Evolutionary conservation across 371 early-diverging fungal species (phyloP).

Genomic region (Syncephalastrum sp.): DNA sequence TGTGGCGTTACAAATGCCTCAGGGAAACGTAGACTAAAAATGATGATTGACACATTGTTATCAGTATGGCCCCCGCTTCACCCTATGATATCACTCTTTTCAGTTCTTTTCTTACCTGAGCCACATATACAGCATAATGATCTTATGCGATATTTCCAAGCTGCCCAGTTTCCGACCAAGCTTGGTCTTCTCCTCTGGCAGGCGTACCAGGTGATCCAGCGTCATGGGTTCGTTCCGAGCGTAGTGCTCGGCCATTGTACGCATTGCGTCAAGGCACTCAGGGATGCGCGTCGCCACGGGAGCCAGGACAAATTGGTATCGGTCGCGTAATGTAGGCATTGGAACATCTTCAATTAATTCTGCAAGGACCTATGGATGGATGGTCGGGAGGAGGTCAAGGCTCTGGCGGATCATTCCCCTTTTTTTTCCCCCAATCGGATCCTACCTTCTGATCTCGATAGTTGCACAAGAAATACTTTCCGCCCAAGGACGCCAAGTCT

Average conservation of each 20-base stretch:
- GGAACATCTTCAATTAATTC: constrained; percentile 59
- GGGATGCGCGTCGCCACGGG: constrained; percentile 57
- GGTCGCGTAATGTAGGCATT: constrained; percentile 55
- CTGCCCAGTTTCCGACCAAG: constrained; percentile 34
- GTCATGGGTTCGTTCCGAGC: constrained; percentile 32
- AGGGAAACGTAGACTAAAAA: constrained; percentile 47
- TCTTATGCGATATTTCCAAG: constrained; percentile 73
- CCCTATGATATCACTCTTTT: neutral
- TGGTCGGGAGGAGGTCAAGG: neutral
- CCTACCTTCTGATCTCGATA: constrained; percentile 60
- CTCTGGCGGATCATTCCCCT: neutral
- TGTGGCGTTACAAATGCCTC: constrained; percentile 35
- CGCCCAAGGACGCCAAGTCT: constrained; percentile 64
- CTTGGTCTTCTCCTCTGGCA: constrained; percentile 43
- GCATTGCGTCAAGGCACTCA: constrained; percentile 21
- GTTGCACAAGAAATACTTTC: constrained; percentile 80
- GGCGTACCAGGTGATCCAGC: constrained; percentile 47
- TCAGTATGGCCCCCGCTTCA: neutral
- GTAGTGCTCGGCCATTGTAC: constrained; percentile 39
- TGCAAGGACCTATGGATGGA: constrained; percentile 49
- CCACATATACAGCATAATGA: constrained; percentile 88
- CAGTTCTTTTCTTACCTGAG: constrained; percentile 49
- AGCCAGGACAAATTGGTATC: constrained; percentile 66
- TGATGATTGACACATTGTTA: neutral
- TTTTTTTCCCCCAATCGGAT: neutral